Percentiles rank a stretch among this genome's conserved stretches.
These are phyloP conservation scores for Penicillium silybi DNA, from an alignment of 495 filamentous ascomycete species.

Conservation along the genomic window DNA sequence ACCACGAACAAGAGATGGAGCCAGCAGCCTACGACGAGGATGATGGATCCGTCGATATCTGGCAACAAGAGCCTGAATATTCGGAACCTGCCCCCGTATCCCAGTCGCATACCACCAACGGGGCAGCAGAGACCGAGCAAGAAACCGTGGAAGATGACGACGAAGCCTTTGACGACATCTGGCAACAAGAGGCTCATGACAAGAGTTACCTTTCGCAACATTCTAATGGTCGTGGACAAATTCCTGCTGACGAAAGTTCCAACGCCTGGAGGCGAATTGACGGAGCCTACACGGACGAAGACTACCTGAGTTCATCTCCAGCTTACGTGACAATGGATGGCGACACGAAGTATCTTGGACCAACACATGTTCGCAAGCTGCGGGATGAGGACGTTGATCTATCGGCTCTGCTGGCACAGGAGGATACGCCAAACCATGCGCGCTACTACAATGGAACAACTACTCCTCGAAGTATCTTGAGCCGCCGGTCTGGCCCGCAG, in stretches of 20 bases:
- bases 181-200: slow-evolving; percentile 43
- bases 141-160: slow-evolving; percentile 23
- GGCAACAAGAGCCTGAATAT: slow-evolving; percentile 5
- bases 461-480: slow-evolving; percentile 27
- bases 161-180: slow-evolving; percentile 39
- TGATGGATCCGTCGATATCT: slow-evolving; percentile 14
- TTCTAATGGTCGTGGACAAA: slow-evolving; percentile 10
- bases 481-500: slow-evolving; percentile 12
- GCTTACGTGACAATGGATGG: slow-evolving; percentile 27
- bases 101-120: background rate
- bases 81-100: background rate
- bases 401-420: slow-evolving; percentile 28
- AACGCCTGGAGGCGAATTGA: slow-evolving; percentile 14
- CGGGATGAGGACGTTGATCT: slow-evolving; percentile 41
- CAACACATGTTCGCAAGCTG: slow-evolving; percentile 34
- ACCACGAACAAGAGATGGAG: background rate
- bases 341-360: slow-evolving; percentile 26
- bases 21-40: slow-evolving; percentile 6
- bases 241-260: background rate
- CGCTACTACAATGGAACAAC: slow-evolving; percentile 41
- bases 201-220: slow-evolving; percentile 27
- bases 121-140: slow-evolving; percentile 1
- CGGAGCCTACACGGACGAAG: slow-evolving; percentile 4
- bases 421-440: slow-evolving; percentile 39
- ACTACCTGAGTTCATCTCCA: slow-evolving; percentile 26